Conservation (phyloP, 2,329 filamentous ascomycete genomes). For the Cladophialophora bantiana region DNA sequence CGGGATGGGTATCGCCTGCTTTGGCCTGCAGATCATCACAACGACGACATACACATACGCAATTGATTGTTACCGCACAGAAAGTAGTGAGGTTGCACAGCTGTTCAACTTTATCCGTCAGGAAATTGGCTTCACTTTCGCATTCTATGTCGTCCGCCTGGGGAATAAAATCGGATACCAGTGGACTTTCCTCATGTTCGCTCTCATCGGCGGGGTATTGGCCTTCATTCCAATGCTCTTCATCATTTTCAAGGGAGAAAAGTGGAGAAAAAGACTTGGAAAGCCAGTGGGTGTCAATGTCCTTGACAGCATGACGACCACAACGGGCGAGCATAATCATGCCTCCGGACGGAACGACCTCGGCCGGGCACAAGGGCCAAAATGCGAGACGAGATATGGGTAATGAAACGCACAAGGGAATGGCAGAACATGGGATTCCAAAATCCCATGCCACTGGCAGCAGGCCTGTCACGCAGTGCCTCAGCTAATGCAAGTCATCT, state of each 20-base stretch:
- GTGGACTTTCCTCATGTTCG: slow-evolving; percentile 38
- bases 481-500: slow-evolving; percentile 19
- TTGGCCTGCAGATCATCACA: slow-evolving; percentile 43
- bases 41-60: slow-evolving; percentile 42
- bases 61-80: slow-evolving; percentile 40
- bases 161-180: slow-evolving; percentile 37
- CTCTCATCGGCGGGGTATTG: slow-evolving; percentile 30
- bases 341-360: not conserved
- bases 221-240: slow-evolving; percentile 37
- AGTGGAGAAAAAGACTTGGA: slow-evolving; percentile 29
- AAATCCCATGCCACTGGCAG: slow-evolving; percentile 7
- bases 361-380: not conserved
- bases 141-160: slow-evolving; percentile 40
- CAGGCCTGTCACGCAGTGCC: slow-evolving; percentile 1
- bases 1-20: slow-evolving; percentile 42
- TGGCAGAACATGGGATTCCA: not conserved
- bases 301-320: slow-evolving; percentile 21
- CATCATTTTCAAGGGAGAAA: slow-evolving; percentile 33
- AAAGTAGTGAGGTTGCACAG: slow-evolving; percentile 38
- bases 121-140: slow-evolving; percentile 41
- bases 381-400: not conserved
- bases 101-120: slow-evolving; percentile 42
- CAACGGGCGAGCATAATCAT: not conserved
- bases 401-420: not conserved
- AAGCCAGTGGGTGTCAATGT: slow-evolving; percentile 26